Conservation (phyloP, 768 basidiomycete species). For the Suillus discolor region DNA sequence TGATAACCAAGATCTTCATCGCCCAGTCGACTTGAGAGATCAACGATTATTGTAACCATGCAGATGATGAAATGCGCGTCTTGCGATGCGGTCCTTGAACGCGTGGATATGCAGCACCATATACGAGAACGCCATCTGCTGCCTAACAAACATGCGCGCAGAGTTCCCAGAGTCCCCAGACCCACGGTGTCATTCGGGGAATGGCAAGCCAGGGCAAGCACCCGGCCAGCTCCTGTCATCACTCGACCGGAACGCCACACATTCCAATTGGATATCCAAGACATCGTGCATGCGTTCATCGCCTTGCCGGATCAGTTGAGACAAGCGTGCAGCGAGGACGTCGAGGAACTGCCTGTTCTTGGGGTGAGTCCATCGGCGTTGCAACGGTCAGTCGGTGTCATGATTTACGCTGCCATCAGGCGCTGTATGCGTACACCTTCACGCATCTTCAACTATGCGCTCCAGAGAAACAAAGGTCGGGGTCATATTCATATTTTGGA, state of each 20-base stretch:
- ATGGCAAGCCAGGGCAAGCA: neutral
- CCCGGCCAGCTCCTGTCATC: neutral
- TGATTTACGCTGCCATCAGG: slow-evolving; percentile 20
- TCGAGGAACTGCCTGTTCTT: slow-evolving; percentile 22
- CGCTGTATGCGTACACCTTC: slow-evolving; percentile 30
- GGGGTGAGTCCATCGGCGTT: slow-evolving; percentile 19
- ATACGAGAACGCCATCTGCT: neutral
- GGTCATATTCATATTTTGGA: slow-evolving; percentile 17
- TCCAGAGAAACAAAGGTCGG: slow-evolving; percentile 13
- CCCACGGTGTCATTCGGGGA: neutral
- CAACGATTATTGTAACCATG: neutral
- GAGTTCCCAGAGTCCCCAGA: neutral
- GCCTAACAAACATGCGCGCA: neutral
- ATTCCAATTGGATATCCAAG: slow-evolving; percentile 17
- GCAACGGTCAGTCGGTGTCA: neutral
- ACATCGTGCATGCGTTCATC: slow-evolving; percentile 22
- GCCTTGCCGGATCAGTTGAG: slow-evolving; percentile 12
- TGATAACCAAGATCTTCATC: neutral
- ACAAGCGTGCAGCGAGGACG: slow-evolving; percentile 17
- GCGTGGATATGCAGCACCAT: neutral
- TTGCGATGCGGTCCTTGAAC: neutral
- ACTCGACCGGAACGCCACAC: slow-evolving; percentile 17
- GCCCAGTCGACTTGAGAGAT: neutral
- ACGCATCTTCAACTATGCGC: slow-evolving; percentile 27
- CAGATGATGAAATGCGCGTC: neutral